These are phyloP conservation scores for Platismatia glauca DNA, from an alignment of 495 filamentous ascomycete genomes.

Conservation along the genomic window DNA sequence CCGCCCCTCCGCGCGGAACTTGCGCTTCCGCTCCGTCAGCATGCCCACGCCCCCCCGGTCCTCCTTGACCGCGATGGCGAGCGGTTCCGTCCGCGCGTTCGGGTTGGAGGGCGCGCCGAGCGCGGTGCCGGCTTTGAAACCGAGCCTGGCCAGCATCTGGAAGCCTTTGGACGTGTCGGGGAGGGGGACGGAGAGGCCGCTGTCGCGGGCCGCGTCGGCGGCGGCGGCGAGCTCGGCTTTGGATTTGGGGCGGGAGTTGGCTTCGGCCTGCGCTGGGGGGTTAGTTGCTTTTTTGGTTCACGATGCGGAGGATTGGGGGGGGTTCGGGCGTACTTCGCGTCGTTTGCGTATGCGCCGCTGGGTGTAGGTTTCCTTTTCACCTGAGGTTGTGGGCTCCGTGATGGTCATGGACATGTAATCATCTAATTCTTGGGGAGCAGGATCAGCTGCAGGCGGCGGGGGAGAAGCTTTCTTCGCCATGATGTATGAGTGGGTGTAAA, in stretches of 20 bases:
- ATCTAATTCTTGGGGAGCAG: conserved; percentile 38
- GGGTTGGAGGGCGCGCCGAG: conserved; percentile 42
- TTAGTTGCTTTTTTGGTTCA: neutral
- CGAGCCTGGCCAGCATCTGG: conserved; percentile 94
- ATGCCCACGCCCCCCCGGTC: conserved; percentile 80
- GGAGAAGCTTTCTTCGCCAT: neutral
- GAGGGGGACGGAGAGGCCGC: conserved; percentile 62
- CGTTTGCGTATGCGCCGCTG: conserved; percentile 47
- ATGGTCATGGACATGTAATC: conserved; percentile 62
- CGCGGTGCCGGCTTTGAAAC: conserved; percentile 64
- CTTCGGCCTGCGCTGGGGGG: conserved; percentile 35
- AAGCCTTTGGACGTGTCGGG: conserved; percentile 66
- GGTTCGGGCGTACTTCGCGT: conserved; percentile 32
- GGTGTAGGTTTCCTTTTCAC: conserved; percentile 45
- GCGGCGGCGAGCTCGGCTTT: conserved; percentile 73
- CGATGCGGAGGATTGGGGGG: neutral
- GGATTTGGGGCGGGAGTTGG: conserved; percentile 55
- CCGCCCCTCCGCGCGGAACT: conserved; percentile 57
- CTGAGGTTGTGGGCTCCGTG: conserved; percentile 37
- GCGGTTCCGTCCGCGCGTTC: conserved; percentile 49
- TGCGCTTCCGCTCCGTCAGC: conserved; percentile 73
- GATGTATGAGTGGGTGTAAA: neutral
- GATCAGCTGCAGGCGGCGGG: neutral
- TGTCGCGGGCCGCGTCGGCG: conserved; percentile 61
- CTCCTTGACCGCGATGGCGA: conserved; percentile 63